Evolutionary conservation across 2,329 filamentous ascomycete genomes (phyloP).

Genomic region (Neofusicoccum cordaticola): DNA sequence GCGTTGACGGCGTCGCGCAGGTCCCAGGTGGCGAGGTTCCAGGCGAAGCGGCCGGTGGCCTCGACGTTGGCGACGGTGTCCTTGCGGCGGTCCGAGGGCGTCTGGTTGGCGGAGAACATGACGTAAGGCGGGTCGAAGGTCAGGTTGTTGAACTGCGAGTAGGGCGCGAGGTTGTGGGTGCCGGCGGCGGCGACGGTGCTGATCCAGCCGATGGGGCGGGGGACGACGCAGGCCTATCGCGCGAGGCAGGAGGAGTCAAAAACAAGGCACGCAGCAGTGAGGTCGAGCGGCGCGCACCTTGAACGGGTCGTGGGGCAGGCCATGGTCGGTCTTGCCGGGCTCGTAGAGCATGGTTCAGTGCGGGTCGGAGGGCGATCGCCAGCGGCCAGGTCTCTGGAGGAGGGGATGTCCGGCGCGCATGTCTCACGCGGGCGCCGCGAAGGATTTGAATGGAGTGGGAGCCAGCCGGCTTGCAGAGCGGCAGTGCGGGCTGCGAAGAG

Average conservation of each 20-base stretch:
- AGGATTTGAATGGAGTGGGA: too few species aligned
- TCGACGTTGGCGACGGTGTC: conserved; percentile 59
- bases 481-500: too few species aligned
- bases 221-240: conserved; percentile 54
- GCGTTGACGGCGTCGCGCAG: conserved; percentile 57
- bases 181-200: conserved; percentile 51
- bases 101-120: conserved; percentile 61
- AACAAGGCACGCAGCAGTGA: too few species aligned
- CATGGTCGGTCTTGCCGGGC: conserved; percentile 52
- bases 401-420: too few species aligned
- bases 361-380: too few species aligned
- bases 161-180: conserved; percentile 57
- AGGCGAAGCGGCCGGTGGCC: conserved; percentile 55
- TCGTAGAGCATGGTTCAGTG: conserved; percentile 49
- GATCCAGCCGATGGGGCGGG: conserved; percentile 63
- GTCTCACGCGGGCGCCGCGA: too few species aligned
- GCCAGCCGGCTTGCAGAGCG: too few species aligned
- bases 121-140: conserved; percentile 63
- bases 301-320: conserved; percentile 55
- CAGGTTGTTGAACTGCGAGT: conserved; percentile 62
- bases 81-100: conserved; percentile 46
- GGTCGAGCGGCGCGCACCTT: conserved; percentile 39
- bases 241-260: neutral
- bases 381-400: too few species aligned
- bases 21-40: conserved; percentile 59